Conservation (phyloP, 805 yeast genomes). For the Metschnikowia bowlesiae region DNA sequence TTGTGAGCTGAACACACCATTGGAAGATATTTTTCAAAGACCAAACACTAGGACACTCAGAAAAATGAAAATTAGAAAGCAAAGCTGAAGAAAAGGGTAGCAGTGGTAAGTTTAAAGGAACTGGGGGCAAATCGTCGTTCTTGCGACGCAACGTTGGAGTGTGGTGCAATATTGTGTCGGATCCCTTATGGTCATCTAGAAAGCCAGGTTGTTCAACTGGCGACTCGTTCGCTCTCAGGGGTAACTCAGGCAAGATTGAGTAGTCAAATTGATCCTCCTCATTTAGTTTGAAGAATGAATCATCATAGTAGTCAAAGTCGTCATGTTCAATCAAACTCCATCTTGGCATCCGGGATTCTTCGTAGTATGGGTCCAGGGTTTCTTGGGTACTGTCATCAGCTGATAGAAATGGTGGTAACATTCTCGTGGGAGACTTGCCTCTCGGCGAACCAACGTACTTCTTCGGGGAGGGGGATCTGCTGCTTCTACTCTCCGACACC, state of each 20-base stretch:
- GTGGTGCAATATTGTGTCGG: background rate
- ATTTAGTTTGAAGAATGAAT: conserved; percentile 20
- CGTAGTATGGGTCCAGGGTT: conserved; percentile 8
- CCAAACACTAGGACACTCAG: conserved; percentile 44
- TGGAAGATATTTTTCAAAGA: conserved; percentile 45
- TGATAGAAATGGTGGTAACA: conserved; percentile 2
- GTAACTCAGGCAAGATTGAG: conserved; percentile 33
- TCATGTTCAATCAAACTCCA: conserved; percentile 18
- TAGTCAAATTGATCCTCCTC: conserved; percentile 26
- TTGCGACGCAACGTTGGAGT: conserved; percentile 10
- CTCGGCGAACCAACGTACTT: conserved; percentile 22
- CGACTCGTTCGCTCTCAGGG: conserved; percentile 10
- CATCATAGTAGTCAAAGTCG: conserved; percentile 12
- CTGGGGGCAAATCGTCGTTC: conserved; percentile 34
- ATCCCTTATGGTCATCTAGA: background rate
- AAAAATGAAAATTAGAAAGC: conserved; percentile 45
- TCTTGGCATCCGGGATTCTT: conserved; percentile 14
- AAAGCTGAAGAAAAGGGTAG: conserved; percentile 53
- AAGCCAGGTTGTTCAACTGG: background rate
- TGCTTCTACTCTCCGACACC: conserved; percentile 13
- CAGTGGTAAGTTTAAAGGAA: conserved; percentile 48
- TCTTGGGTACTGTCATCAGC: conserved; percentile 8
- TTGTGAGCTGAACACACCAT: conserved; percentile 50
- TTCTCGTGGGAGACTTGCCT: background rate
- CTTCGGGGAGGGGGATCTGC: conserved; percentile 30